Conservation (phyloP, 495 filamentous ascomycete species). For the Xylaria longipes region DNA sequence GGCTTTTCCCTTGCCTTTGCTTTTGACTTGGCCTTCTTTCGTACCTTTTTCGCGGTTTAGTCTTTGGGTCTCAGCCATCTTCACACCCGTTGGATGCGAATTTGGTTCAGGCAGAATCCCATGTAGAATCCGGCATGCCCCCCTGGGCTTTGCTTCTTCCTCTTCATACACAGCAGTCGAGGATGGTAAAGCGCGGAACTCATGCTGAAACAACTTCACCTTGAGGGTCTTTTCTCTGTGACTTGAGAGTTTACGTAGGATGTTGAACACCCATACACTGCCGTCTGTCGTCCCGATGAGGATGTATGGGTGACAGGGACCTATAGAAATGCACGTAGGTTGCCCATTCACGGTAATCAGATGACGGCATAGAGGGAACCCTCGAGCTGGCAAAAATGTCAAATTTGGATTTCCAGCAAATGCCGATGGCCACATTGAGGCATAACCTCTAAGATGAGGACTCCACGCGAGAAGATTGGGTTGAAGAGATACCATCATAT, state of each 20-base stretch:
- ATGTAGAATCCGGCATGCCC: conserved; percentile 62
- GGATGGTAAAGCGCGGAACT: conserved; percentile 39
- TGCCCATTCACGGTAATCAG: conserved; percentile 52
- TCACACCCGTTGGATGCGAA: conserved; percentile 66
- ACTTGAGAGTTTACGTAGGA: conserved; percentile 52
- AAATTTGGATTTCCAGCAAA: conserved; percentile 53
- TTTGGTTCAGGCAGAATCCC: conserved; percentile 59
- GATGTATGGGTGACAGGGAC: conserved; percentile 51
- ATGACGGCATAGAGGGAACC: conserved; percentile 53
- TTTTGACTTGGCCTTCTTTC: conserved; percentile 46
- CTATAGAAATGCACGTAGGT: conserved; percentile 51
- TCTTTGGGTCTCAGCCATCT: conserved; percentile 61
- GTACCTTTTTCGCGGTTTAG: conserved; percentile 56
- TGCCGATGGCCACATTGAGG: conserved; percentile 52
- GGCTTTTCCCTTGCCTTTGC: conserved; percentile 63
- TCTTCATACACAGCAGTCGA: conserved; percentile 19
- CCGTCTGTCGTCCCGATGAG: conserved; percentile 54
- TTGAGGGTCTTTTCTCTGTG: conserved; percentile 52
- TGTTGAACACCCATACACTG: conserved; percentile 52
- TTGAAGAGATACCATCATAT: conserved; percentile 52
- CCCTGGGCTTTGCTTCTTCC: conserved; percentile 59
- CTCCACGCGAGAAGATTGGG: conserved; percentile 55
- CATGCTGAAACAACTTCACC: conserved; percentile 55
- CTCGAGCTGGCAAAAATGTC: conserved; percentile 52
- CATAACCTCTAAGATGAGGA: conserved; percentile 53